These are phyloP conservation scores for Stipa capillata DNA, from an alignment of 176 grass and related monocot species.

Conservation along the genomic window DNA sequence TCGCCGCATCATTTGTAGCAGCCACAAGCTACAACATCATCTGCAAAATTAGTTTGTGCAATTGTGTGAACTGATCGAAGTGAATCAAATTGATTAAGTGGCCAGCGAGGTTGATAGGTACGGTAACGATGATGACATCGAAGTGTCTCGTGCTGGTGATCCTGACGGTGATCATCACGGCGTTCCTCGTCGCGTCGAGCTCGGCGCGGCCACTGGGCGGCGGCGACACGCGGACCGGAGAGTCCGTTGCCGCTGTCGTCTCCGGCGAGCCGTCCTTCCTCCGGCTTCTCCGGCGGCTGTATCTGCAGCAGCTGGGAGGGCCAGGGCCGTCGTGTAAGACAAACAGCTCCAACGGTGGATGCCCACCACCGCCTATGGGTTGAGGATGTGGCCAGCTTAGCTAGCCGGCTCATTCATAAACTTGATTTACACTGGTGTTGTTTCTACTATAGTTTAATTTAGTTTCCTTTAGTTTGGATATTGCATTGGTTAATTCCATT, in stretches of 20 bases:
- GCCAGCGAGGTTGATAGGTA: too few relatives aligned
- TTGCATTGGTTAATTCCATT: neutral
- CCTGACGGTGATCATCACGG: neutral
- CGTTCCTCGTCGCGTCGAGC: neutral
- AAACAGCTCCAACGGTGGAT: slow-evolving; percentile 25
- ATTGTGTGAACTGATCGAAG: neutral
- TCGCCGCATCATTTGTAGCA: too few relatives aligned
- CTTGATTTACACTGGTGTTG: neutral
- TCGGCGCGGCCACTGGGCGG: slow-evolving; percentile 26
- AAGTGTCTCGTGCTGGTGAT: neutral
- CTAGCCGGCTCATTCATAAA: neutral
- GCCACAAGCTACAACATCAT: neutral
- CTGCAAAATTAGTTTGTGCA: too few relatives aligned
- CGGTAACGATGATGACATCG: neutral
- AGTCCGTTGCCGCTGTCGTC: neutral
- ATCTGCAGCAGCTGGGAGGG: slow-evolving; percentile 24
- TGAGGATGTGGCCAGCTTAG: neutral
- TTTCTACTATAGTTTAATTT: neutral
- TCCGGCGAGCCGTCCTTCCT: slow-evolving; percentile 16
- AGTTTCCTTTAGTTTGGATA: neutral
- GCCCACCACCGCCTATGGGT: neutral
- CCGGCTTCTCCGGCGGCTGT: slow-evolving; percentile 18
- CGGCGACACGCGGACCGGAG: neutral
- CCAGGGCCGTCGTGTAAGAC: slow-evolving; percentile 19
- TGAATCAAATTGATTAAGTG: too few relatives aligned